These are phyloP conservation scores for Acanthamoeba sp. DNA, from an alignment of 208 protist genomes.

Conservation along the genomic window DNA sequence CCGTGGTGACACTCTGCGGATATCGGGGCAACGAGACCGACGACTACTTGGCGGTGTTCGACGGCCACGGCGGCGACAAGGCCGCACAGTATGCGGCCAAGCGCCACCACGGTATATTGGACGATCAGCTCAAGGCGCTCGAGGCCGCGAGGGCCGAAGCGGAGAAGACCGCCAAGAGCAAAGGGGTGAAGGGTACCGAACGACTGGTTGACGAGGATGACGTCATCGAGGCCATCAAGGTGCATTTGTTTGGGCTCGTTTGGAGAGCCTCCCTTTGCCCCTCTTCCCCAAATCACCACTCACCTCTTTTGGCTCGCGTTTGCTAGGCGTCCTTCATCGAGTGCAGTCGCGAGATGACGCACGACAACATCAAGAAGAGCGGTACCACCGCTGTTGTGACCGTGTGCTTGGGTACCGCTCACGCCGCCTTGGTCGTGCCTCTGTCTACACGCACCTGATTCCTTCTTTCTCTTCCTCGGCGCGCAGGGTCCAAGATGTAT, in stretches of 20 bases:
- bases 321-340: conserved; percentile 43
- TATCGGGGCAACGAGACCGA: conserved; percentile 79
- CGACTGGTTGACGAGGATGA: conserved; percentile 24
- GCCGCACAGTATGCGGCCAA: conserved; percentile 18
- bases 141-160: conserved; percentile 20
- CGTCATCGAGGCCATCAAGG: conserved; percentile 15
- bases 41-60: conserved; percentile 84
- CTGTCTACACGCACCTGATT: background rate
- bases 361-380: conserved; percentile 63
- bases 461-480: background rate
- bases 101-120: conserved; percentile 57
- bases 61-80: conserved; percentile 77
- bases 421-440: background rate
- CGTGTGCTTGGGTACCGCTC: conserved; percentile 54
- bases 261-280: too few relatives aligned
- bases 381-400: conserved; percentile 82
- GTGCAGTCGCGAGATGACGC: conserved; percentile 18
- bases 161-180: background rate
- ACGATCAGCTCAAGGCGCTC: conserved; percentile 51
- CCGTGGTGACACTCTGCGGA: conserved; percentile 75
- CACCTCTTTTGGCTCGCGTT: too few relatives aligned
- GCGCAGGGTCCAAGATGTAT: conserved; percentile 79
- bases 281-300: too few relatives aligned
- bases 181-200: background rate
- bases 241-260: background rate